Base-by-base conservation (phyloP, 2,329 filamentous ascomycete genomes). In the Salinomyces thailandicus region DNA sequence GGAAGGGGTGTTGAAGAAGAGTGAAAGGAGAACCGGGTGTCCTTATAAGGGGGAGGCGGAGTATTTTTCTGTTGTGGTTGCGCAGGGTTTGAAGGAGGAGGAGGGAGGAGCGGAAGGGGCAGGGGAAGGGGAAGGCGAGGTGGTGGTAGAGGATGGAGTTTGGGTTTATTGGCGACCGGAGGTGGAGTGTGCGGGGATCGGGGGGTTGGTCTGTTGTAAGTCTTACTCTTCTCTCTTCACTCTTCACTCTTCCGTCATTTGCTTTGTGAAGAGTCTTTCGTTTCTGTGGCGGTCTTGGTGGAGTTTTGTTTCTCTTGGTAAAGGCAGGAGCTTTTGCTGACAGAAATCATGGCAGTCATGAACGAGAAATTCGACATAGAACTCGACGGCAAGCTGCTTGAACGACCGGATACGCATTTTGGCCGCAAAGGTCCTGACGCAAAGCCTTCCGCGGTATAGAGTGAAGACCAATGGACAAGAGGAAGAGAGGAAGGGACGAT, bases 281-380 rank as follows among this genome's bases (percentile, higher is more conserved):
- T n/a, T n/a, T n/a, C n/a, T n/a, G n/a, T n/a, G n/a, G n/a, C n/a
- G n/a, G n/a, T n/a, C n/a, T n/a, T n/a, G n/a, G n/a, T n/a, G n/a
- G n/a, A n/a, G n/a, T n/a, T n/a, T n/a, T n/a, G n/a, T n/a, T n/a
- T n/a, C n/a, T n/a, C n/a, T n/a, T n/a, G n/a, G n/a, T n/a, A n/a
- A n/a, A n/a, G n/a, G n/a, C n/a, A n/a, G n/a, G n/a, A n/a, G n/a
- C n/a, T n/a, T n/a, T n/a, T n/a, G n/a, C n/a, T n/a, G n/a, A n/a
- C n/a, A n/a, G n/a, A n/a, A n/a, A n/a, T n/a, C n/a, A n/a, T n/a
- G n/a, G n/a, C n/a, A 33, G 31, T 54, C 7, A 45, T 80, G 44
- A 79, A 81, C 43, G 78, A 81, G 53, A 77, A 75, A 56, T 73
- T 81, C 1, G 73, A 79, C 41, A 66, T 81, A n/a, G 75, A 75